phyloP scores from a whole-genome alignment of 108 stramenopile species.

The Conticribra guillardii region DNA sequence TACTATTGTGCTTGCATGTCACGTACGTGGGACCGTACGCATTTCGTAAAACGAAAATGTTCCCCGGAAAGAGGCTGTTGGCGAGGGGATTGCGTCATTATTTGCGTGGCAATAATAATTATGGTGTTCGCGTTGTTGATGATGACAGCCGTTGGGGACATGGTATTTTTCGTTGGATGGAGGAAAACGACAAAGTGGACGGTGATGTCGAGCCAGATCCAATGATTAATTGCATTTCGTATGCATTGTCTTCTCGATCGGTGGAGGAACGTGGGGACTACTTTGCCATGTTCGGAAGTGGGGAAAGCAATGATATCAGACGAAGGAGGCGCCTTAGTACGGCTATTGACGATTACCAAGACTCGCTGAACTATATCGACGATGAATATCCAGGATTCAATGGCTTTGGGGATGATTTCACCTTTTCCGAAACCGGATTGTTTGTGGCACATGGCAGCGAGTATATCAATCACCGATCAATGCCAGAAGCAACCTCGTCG shows the following conservation, averaged over 20 bases:
- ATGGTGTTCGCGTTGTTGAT: neutral
- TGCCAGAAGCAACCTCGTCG: neutral
- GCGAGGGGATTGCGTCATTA: too few relatives aligned
- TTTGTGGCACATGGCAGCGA: too few relatives aligned
- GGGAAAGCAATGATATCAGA: slow-evolving; percentile 13
- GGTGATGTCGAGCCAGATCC: slow-evolving; percentile 1
- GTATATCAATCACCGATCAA: neutral
- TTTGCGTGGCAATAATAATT: neutral
- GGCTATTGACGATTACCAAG: neutral
- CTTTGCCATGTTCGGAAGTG: slow-evolving; percentile 25
- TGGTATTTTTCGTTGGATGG: neutral
- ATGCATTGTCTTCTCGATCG: slow-evolving; percentile 45
- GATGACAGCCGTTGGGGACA: too few relatives aligned
- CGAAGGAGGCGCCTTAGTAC: neutral
- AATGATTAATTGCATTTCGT: slow-evolving; percentile 39
- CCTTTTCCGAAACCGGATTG: too few relatives aligned
- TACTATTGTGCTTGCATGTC: slow-evolving; percentile 41
- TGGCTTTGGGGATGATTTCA: too few relatives aligned
- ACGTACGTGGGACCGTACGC: slow-evolving; percentile 55
- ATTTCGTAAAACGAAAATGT: slow-evolving; percentile 13
- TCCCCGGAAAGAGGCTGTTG: slow-evolving; percentile 1
- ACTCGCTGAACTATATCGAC: too few relatives aligned
- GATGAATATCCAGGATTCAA: slow-evolving; percentile 12
- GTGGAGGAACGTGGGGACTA: slow-evolving; percentile 41
- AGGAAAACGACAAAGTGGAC: neutral